Evolutionary conservation across 106 monocot genomes (phyloP), one percentile per base, ranked within the genome.

Genomic region (Apostasia shenzhenica): DNA sequence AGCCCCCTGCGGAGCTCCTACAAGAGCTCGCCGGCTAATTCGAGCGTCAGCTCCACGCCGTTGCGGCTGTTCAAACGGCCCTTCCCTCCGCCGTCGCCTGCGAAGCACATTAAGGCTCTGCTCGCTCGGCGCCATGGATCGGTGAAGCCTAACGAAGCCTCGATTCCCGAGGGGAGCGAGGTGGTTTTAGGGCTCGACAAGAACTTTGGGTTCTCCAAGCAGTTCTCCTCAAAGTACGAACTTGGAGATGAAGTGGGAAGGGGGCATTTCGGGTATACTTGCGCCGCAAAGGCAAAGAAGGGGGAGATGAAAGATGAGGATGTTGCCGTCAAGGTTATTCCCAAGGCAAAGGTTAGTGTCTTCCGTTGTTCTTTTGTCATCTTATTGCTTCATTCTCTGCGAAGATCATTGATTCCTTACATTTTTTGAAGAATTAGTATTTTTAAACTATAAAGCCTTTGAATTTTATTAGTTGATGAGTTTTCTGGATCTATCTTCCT

Each of bases 231-330:
- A 3, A 94, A 78, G 55, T 94, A 86, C 55, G 93, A 94, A 56
- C 72, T 94, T 42, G 93, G 86, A 41, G 90, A 90, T 11, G 93
- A 94, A 68, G 84, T 94, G 8, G 93, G 93, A 4, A 71, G 90
- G 6, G 93, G 93, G 5, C 90, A 94, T 74, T 94, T 94, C 52
- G 93, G 93, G 12, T 94, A 87, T 74, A 94, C 93, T 45, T 77
- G 86, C 49, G 65, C 67, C 4, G 89, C 90, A 3, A 84, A 80
- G 80, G 89, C 41, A 1, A 90, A 81, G 79, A 94, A 90, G 54
- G 93, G 93, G 47, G 90, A 90, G 43, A 51, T 82, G 79, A 94
- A 94, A 67, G 87, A 90, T 8, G 78, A 82, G 66, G 80, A 94
- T 57, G 84, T 94, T 45, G 93, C 93, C 14, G 81, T 94, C 66